Evolutionary conservation across 2,329 filamentous ascomycete genomes (phyloP).

Genomic region (Ophiostoma quercus): DNA sequence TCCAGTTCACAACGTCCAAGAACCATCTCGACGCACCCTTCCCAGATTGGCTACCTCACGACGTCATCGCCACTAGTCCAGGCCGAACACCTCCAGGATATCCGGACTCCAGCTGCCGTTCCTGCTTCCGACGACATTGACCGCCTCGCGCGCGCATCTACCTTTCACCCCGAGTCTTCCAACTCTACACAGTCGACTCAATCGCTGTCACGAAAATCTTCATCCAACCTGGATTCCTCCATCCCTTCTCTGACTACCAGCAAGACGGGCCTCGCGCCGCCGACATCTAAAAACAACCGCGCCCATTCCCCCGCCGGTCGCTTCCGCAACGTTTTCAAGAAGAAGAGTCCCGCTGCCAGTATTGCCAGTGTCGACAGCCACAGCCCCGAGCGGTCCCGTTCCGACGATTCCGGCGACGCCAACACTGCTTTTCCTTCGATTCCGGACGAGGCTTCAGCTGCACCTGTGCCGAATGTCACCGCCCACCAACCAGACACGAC

Average conservation of each 20-base stretch:
- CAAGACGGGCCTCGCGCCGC: slow-evolving; percentile 40
- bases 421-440: background rate
- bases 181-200: background rate
- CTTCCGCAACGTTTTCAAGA: slow-evolving; percentile 66
- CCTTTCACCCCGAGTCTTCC: slow-evolving; percentile 33
- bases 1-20: background rate
- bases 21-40: slow-evolving; percentile 53
- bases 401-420: slow-evolving; percentile 8
- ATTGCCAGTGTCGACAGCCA: slow-evolving; percentile 41
- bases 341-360: slow-evolving; percentile 41
- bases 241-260: slow-evolving; percentile 32
- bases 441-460: background rate
- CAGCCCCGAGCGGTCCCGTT: slow-evolving; percentile 32
- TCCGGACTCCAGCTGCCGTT: slow-evolving; percentile 30
- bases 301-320: slow-evolving; percentile 66
- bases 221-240: slow-evolving; percentile 36
- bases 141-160: slow-evolving; percentile 36
- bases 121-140: slow-evolving; percentile 29
- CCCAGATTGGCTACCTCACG: slow-evolving; percentile 63
- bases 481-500: slow-evolving; percentile 17
- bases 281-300: slow-evolving; percentile 46
- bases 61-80: slow-evolving; percentile 64
- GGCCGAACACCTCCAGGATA: slow-evolving; percentile 46
- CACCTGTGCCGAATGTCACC: background rate
- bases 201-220: slow-evolving; percentile 11